These are phyloP conservation scores for Lanzia echinophila DNA, from an alignment of 2,329 filamentous ascomycete species.

Conservation along the genomic window DNA sequence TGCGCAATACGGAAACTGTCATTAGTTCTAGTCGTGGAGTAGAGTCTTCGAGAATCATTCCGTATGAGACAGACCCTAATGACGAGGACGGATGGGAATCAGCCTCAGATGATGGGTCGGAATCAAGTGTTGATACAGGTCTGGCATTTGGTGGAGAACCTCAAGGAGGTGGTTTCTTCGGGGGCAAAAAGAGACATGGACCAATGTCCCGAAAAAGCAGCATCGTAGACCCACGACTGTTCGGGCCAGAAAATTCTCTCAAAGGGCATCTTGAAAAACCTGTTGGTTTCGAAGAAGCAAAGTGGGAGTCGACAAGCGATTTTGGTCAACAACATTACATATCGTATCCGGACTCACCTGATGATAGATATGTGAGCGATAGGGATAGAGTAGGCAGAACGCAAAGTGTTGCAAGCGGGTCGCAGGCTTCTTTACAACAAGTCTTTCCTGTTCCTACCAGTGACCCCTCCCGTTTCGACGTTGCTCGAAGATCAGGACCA, in stretches of 20 bases:
- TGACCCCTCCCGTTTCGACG: conserved; percentile 58
- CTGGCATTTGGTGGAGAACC: conserved; percentile 51
- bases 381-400: conserved; percentile 15
- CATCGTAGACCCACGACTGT: conserved; percentile 51
- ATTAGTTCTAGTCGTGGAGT: conserved; percentile 19
- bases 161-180: conserved; percentile 30
- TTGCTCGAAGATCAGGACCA: conserved; percentile 43
- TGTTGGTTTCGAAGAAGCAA: conserved; percentile 46
- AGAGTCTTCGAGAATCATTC: conserved; percentile 25
- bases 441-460: conserved; percentile 61
- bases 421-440: conserved; percentile 45
- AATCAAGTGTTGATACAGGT: conserved; percentile 46
- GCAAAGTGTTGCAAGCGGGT: conserved; percentile 34
- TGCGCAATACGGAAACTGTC: conserved; percentile 7
- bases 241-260: conserved; percentile 56
- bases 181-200: conserved; percentile 26
- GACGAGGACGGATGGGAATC: conserved; percentile 54
- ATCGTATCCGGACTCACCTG: background rate
- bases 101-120: conserved; percentile 45
- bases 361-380: conserved; percentile 1
- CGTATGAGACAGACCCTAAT: conserved; percentile 20
- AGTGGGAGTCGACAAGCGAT: conserved; percentile 24
- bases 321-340: conserved; percentile 22
- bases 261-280: conserved; percentile 47
- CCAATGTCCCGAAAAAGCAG: conserved; percentile 37